These are phyloP conservation scores for Colletotrichum eleusines DNA, from an alignment of 2,329 filamentous ascomycete genomes.

Conservation along the genomic window DNA sequence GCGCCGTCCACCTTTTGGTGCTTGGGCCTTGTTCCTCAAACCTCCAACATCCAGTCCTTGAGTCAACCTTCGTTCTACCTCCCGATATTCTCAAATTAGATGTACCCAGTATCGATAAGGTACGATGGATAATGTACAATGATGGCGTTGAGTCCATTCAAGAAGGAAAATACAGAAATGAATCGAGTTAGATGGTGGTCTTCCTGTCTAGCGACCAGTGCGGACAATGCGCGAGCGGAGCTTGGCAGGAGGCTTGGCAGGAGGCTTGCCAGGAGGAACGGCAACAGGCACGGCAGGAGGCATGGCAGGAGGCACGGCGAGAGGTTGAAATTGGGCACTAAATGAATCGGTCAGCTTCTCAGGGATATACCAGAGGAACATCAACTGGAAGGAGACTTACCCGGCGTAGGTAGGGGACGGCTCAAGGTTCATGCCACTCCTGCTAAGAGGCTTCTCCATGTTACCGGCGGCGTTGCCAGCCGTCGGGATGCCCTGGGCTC, in stretches of 20 bases:
- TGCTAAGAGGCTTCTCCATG: conserved; percentile 65
- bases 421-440: conserved; percentile 62
- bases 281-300: too few relatives aligned
- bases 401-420: conserved; percentile 64
- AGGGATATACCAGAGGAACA: neutral
- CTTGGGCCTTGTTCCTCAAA: conserved; percentile 25
- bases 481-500: conserved; percentile 59
- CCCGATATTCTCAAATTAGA: neutral
- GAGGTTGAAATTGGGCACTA: conserved; percentile 25
- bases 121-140: conserved; percentile 38
- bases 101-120: conserved; percentile 24
- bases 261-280: too few relatives aligned
- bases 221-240: conserved; percentile 33
- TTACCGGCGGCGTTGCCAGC: conserved; percentile 78
- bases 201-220: neutral
- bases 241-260: conserved; percentile 4
- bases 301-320: neutral
- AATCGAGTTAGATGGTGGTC: neutral
- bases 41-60: too few relatives aligned
- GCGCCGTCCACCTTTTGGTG: neutral
- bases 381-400: conserved; percentile 45
- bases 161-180: neutral
- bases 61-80: neutral
- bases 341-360: conserved; percentile 10
- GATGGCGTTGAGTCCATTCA: conserved; percentile 21